Evolutionary conservation across 345 rosid species (phyloP).

Genomic region (Eutrema yunnanense): DNA sequence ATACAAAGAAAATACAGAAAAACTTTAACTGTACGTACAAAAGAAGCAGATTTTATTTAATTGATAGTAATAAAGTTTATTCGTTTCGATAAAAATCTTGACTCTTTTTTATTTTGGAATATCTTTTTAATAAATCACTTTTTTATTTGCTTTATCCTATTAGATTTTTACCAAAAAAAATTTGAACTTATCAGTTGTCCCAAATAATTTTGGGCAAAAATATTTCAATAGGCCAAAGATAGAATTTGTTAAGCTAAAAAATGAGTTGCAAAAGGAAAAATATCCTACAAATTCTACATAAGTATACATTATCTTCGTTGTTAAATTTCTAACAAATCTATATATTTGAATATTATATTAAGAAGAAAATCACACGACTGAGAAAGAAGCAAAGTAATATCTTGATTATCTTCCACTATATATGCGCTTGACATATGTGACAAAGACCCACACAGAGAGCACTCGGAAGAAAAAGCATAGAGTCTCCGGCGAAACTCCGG

Average conservation of each 20-base stretch:
- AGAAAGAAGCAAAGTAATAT: neutral
- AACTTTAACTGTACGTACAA: neutral
- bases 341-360: neutral
- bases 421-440: constrained; percentile 17
- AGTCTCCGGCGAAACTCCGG: neutral
- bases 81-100: neutral
- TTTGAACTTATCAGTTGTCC: neutral
- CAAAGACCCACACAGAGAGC: neutral
- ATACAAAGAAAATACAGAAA: neutral
- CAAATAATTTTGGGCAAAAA: neutral
- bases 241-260: neutral
- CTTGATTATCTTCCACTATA: constrained; percentile 4
- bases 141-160: neutral
- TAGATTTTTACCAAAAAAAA: neutral
- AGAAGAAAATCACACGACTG: neutral
- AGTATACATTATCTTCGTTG: neutral
- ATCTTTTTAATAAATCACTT: neutral
- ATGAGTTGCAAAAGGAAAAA: neutral
- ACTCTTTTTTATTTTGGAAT: neutral
- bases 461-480: neutral
- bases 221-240: neutral
- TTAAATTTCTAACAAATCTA: too few species aligned
- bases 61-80: constrained; percentile 1
- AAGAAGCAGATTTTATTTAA: neutral
- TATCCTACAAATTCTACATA: neutral